A percentile compares a stretch with the other conserved stretches of the same genome.
Evolutionary conservation across 2,329 filamentous ascomycete genomes (phyloP).

Genomic region (Neurospora sp.): DNA sequence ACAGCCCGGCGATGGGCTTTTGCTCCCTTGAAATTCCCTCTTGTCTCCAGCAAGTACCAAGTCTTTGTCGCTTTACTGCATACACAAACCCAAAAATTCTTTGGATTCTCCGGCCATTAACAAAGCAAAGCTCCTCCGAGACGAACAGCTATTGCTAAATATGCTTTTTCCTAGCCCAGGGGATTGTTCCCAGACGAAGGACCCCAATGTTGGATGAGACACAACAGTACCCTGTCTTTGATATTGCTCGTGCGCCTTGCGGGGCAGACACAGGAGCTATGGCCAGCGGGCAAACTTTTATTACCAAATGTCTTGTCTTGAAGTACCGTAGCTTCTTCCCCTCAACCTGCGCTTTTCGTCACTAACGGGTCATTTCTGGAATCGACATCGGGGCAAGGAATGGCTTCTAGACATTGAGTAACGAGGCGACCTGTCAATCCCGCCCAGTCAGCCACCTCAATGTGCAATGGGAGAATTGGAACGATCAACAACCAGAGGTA

Average conservation of each 20-base stretch:
- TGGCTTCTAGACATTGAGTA: not conserved
- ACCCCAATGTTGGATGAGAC: not conserved
- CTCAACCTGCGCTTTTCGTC: not conserved
- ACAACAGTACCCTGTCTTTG: not conserved
- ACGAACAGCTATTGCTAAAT: not conserved
- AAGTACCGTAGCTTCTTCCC: not conserved
- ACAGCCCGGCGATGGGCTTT: not conserved
- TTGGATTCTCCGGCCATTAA: not conserved
- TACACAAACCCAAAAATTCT: not conserved
- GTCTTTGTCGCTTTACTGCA: not conserved
- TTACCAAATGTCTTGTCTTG: not conserved
- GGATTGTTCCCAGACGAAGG: not conserved
- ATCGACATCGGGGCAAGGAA: not conserved
- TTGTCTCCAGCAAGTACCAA: not conserved
- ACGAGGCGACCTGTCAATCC: not conserved
- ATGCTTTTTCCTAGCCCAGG: not conserved
- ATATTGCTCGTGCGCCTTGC: not conserved
- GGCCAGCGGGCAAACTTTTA: not conserved
- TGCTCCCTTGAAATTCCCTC: not conserved
- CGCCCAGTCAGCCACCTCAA: not conserved
- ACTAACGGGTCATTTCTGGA: not conserved
- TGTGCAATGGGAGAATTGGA: not conserved
- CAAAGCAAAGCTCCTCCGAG: not conserved
- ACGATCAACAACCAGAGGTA: not conserved
- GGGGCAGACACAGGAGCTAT: not conserved